Percentiles rank a stretch among this genome's conserved stretches.
Conservation (phyloP, 1,139 yeast species). For the Hyphopichia khmerensis region DNA sequence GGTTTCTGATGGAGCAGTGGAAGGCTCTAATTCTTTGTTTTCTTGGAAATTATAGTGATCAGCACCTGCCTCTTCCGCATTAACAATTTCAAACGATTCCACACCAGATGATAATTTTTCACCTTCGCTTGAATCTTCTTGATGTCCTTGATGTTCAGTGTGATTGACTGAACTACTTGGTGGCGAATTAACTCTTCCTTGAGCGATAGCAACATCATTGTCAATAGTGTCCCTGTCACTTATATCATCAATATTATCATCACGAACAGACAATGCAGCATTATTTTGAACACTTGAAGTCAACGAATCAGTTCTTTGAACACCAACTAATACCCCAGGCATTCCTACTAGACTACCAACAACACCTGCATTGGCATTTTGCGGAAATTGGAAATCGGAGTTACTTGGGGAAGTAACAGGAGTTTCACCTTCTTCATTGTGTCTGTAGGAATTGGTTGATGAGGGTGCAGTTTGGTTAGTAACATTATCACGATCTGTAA, state of each 20-base stretch:
- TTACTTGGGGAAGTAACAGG: slow-evolving; percentile 58
- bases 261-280: slow-evolving; percentile 86
- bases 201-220: slow-evolving; percentile 15
- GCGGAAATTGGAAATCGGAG: slow-evolving; percentile 54
- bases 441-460: slow-evolving; percentile 24
- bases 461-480: slow-evolving; percentile 35
- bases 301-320: slow-evolving; percentile 68
- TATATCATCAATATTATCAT: slow-evolving; percentile 60
- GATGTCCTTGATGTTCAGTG: slow-evolving; percentile 9
- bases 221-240: slow-evolving; percentile 62
- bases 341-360: slow-evolving; percentile 46
- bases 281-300: slow-evolving; percentile 92
- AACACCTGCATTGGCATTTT: slow-evolving; percentile 36
- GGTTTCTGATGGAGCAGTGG: slow-evolving; percentile 6
- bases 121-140: slow-evolving; percentile 27
- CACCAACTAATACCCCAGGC: slow-evolving; percentile 49
- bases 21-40: slow-evolving; percentile 10
- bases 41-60: slow-evolving; percentile 7
- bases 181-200: slow-evolving; percentile 11
- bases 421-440: slow-evolving; percentile 43
- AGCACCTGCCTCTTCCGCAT: slow-evolving; percentile 43
- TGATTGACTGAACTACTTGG: slow-evolving; percentile 18
- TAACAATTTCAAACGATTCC: slow-evolving; percentile 54
- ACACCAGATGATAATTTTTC: slow-evolving; percentile 48
- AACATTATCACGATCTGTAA: slow-evolving; percentile 15